Evolutionary conservation across 2,329 filamentous ascomycete species (phyloP), one percentile per base, ranked within the genome.

Genomic region (Onygenales sp.): DNA sequence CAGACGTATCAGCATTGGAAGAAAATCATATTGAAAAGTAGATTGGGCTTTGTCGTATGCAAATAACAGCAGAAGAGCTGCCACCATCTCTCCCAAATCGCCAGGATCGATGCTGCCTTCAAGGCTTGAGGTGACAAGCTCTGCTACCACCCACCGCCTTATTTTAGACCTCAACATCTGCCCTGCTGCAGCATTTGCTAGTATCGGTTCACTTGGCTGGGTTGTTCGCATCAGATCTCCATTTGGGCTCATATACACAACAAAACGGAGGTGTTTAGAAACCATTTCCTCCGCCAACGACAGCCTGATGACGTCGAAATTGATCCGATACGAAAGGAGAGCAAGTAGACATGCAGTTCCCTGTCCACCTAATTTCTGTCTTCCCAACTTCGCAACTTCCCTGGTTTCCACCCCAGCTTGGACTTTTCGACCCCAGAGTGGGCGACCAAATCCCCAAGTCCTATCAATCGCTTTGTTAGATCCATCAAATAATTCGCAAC

Each of bases 171-270:
- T 32, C 3, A 13, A 21, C 51, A 51, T 53, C 31, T 11, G 11
- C n/a, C 27, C 8, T 1, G 45, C 27, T 4, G 54, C 36, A n/a
- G 40, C 36, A 31, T n/a, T 33, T 10, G 53, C 43, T 5, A 55
- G 34, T 21, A 55, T 49, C 7, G 50, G 50, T 33, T 55, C 53
- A 2, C 34, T 36, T 6, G 50, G 53, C 33, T 52, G 50, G 8
- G 34, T 36, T 10, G 53, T 52, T 27, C 42, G 52, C n/a, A 54
- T 39, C 47, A 44, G n/a, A 14, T 32, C 31, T 17, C 17, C 27
- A 27, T 4, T 27, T 13, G 33, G 6, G 51, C 32, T 51, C 8
- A 54, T 52, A 21, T 39, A 14, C 13, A 33, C 47, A 21, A 54
- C 36, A 39, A 44, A 45, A 2, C 34, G 52, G 5, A 54, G 33